Evolutionary conservation across 2,329 filamentous ascomycete genomes (phyloP), one percentile per base, ranked within the genome.

Genomic region (Pezicula neosporulosa): DNA sequence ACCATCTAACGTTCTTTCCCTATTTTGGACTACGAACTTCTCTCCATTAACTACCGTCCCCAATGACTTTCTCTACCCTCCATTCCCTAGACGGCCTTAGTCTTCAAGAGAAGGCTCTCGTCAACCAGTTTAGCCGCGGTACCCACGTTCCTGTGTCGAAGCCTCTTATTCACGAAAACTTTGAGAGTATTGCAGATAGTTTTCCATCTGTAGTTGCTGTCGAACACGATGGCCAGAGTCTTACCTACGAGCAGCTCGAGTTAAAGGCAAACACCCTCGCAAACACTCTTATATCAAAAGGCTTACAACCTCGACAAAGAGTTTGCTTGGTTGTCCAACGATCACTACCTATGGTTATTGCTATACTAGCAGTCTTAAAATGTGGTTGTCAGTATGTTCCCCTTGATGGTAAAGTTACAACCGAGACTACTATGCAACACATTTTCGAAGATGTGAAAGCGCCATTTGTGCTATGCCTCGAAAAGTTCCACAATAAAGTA

Each of bases 381-480:
- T 75, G 75, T 44, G 80, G 80, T 18, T 80, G 75, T 13, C 80
- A 84, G 56, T 84, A 84, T 59, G 72, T 83, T 5, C 81, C 81
- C 3, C 70, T 84, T 2, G 81, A 85, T 54, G 80, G 80, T 35
- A 75, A 76, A 6, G 70, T 80, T 30, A 74, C 77, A 9, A 69
- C 77, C 0, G 74, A 77, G 46, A 67, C 69, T 16, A 74, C 74
- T 3, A 68, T 83, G 24, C 65, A 66, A 21, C 73, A 77, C 50
- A 78, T 81, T 24, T 67, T 82, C 44, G 62, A 68, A 24, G 71
- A 82, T 56, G 73, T 76, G 2, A 64, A 66, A 12, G 69, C 73
- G 6, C 60, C 64, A 4, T 67, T 77, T 27, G 68, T 78, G 15
- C 63, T 82, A 5, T 82, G 77, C 58, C 63, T 81, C 15, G 41